Conservation (phyloP, 805 yeast genomes). For the Pichia eremophila region DNA sequence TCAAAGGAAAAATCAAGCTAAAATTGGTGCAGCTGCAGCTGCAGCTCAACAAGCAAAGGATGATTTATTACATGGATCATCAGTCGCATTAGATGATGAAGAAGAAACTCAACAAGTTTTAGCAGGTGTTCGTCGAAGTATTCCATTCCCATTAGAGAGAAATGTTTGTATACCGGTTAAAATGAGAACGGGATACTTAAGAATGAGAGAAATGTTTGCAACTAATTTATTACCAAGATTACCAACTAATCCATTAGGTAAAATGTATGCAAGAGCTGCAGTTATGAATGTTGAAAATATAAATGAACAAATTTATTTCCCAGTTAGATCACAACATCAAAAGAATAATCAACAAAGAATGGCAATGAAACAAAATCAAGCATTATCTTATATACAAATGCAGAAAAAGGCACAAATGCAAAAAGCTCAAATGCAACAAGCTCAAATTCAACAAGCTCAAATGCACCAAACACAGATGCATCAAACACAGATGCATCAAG, state of each 20-base stretch:
- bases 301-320: constrained; percentile 45
- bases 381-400: constrained; percentile 11
- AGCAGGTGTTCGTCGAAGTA: constrained; percentile 75
- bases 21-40: constrained; percentile 73
- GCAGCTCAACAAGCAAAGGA: constrained; percentile 71
- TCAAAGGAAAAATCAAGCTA: constrained; percentile 88
- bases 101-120: constrained; percentile 89
- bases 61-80: constrained; percentile 41
- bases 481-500: neutral
- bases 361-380: constrained; percentile 4
- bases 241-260: constrained; percentile 53
- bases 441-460: constrained; percentile 8
- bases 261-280: constrained; percentile 72
- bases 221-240: constrained; percentile 66
- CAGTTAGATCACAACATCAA: constrained; percentile 41
- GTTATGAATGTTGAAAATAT: constrained; percentile 65
- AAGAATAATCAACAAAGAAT: constrained; percentile 14
- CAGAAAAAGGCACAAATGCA: constrained; percentile 8
- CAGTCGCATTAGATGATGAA: constrained; percentile 62
- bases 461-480: neutral
- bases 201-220: constrained; percentile 93
- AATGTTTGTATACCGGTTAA: constrained; percentile 62
- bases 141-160: constrained; percentile 77
- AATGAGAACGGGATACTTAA: constrained; percentile 61
- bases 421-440: constrained; percentile 4